phyloP scores from a whole-genome alignment of 257 asterid genomes.

The Marsdenia floribunda region DNA sequence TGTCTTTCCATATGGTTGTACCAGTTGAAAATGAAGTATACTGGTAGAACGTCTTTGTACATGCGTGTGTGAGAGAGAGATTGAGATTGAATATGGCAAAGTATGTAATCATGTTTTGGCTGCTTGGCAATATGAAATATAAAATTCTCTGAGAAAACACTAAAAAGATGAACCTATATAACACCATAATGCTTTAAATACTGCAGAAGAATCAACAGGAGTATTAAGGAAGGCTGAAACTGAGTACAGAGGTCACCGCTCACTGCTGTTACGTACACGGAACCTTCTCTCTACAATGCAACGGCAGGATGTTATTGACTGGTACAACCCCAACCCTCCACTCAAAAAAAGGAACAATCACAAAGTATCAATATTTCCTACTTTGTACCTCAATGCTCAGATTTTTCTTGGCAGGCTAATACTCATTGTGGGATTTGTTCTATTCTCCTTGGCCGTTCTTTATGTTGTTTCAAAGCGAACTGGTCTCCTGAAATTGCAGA shows the following conservation, averaged over 20 bases:
- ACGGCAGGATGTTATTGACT: constrained; percentile 84
- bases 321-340: constrained; percentile 26
- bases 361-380: neutral
- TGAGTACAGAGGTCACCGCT: constrained; percentile 88
- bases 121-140: neutral
- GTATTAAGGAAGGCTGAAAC: constrained; percentile 78
- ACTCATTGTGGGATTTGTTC: constrained; percentile 52
- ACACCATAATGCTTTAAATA: constrained; percentile 13
- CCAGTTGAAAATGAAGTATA: neutral
- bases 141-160: neutral
- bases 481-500: constrained; percentile 81
- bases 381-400: constrained; percentile 9
- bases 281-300: constrained; percentile 88
- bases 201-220: constrained; percentile 81
- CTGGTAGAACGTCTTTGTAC: neutral
- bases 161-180: neutral
- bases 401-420: constrained; percentile 57
- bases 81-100: neutral
- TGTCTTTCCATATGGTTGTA: neutral
- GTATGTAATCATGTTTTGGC: neutral
- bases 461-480: constrained; percentile 90
- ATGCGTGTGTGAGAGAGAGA: neutral
- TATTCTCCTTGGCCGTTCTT: constrained; percentile 81
- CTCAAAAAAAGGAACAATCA: neutral
- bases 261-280: constrained; percentile 71